These are phyloP conservation scores for Erigeron philadelphicus DNA, from an alignment of 140 eudicot genomes.

Conservation along the genomic window DNA sequence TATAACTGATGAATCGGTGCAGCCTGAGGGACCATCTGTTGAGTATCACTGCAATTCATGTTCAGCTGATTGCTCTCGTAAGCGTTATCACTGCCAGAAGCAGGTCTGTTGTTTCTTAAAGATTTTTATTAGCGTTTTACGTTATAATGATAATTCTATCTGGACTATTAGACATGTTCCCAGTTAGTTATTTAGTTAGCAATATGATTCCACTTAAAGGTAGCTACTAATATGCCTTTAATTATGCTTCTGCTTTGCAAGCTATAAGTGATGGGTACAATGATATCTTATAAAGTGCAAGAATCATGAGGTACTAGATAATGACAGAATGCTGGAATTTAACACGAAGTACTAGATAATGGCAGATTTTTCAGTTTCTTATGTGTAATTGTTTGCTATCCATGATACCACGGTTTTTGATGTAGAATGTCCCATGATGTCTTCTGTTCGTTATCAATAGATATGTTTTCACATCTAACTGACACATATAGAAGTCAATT, in stretches of 20 bases:
- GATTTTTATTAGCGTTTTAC: too few relatives aligned
- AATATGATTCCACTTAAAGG: not conserved
- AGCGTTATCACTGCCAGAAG: slow-evolving; percentile 96
- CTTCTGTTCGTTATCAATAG: too few relatives aligned
- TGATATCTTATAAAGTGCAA: not conserved
- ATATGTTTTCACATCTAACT: too few relatives aligned
- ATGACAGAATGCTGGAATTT: not conserved
- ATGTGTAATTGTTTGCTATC: not conserved
- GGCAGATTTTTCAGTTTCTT: not conserved
- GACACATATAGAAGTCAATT: too few relatives aligned
- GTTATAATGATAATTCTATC: too few relatives aligned
- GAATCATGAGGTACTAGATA: not conserved
- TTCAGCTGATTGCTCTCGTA: slow-evolving; percentile 96
- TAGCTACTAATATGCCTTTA: not conserved
- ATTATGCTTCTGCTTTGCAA: not conserved
- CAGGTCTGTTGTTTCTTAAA: slow-evolving; percentile 57
- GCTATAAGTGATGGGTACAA: not conserved
- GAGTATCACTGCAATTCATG: slow-evolving; percentile 98
- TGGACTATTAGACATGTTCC: too few relatives aligned
- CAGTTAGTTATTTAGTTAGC: not conserved
- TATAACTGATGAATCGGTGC: slow-evolving; percentile 61
- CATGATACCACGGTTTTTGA: not conserved
- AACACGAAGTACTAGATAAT: slow-evolving; percentile 1
- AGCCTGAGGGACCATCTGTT: slow-evolving; percentile 82
- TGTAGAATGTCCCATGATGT: too few relatives aligned